Conservation (phyloP, 176 grass and related monocot genomes). For the Bonia amplexicaulis region DNA sequence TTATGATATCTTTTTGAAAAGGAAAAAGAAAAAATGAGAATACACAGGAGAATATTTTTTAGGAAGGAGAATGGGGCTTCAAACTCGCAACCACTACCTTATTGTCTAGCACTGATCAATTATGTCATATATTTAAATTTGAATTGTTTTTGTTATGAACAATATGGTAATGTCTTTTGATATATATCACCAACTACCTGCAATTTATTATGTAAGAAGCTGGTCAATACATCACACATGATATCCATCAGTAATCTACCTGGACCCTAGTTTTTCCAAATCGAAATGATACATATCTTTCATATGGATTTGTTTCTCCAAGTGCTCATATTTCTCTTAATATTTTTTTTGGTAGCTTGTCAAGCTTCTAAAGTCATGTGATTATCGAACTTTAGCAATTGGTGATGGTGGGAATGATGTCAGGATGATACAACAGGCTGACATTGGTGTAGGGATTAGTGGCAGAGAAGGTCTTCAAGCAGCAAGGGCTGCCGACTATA, state of each 20-base stretch:
- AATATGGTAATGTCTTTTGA: background rate
- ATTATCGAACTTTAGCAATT: constrained; percentile 97
- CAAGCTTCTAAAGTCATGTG: constrained; percentile 88
- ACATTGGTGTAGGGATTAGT: constrained; percentile 98
- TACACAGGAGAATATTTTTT: background rate
- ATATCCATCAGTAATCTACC: background rate
- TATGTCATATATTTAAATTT: background rate
- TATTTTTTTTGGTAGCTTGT: constrained; percentile 54
- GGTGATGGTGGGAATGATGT: constrained; percentile 99
- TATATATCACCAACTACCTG: background rate
- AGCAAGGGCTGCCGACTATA: constrained; percentile 97
- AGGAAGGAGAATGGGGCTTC: background rate
- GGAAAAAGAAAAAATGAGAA: background rate
- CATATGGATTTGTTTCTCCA: constrained; percentile 10
- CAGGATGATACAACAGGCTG: constrained; percentile 94
- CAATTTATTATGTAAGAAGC: constrained; percentile 1
- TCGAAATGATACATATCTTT: background rate
- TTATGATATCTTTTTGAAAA: background rate
- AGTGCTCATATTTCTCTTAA: constrained; percentile 7
- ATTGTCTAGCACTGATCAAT: background rate
- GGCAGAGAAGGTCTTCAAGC: constrained; percentile 97
- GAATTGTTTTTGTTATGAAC: background rate
- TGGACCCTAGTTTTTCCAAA: background rate
- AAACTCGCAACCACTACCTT: background rate
- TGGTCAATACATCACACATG: background rate